Conservation (phyloP, 768 basidiomycete genomes). For the Mycena crocata region DNA sequence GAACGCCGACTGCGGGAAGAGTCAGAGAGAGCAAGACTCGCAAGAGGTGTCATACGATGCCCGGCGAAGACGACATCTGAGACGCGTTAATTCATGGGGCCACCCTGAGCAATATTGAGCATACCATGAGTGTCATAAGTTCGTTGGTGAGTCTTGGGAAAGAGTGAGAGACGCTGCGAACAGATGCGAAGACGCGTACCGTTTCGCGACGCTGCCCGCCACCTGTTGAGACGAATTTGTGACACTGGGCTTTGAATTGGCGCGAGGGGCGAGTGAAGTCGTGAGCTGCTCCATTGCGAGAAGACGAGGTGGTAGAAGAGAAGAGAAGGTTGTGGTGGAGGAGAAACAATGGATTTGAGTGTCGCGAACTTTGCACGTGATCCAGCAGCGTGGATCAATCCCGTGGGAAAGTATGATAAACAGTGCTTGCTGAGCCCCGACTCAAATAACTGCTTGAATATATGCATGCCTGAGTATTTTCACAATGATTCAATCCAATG, state of each 20-base stretch:
- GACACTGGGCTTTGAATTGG: conserved; percentile 67
- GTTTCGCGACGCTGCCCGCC: conserved; percentile 86
- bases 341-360: background rate
- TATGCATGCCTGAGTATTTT: no score
- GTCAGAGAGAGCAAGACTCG: background rate
- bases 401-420: no score
- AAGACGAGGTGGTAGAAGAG: background rate
- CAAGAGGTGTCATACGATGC: conserved; percentile 68
- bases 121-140: conserved; percentile 90
- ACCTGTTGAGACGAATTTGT: conserved; percentile 65
- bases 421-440: no score
- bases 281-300: conserved; percentile 74
- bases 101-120: conserved; percentile 34
- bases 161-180: conserved; percentile 16
- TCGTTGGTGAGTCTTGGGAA: conserved; percentile 79
- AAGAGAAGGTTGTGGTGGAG: background rate
- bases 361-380: no score
- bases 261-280: conserved; percentile 68
- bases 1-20: conserved; percentile 77
- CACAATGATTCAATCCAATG: no score
- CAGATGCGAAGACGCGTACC: conserved; percentile 55
- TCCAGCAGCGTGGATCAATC: no score
- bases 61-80: conserved; percentile 91
- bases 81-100: conserved; percentile 4
- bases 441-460: no score